Evolutionary conservation across 176 grass and related monocot species (phyloP), one percentile per base, ranked within the genome.

Genomic region (Panicum miliaceum): DNA sequence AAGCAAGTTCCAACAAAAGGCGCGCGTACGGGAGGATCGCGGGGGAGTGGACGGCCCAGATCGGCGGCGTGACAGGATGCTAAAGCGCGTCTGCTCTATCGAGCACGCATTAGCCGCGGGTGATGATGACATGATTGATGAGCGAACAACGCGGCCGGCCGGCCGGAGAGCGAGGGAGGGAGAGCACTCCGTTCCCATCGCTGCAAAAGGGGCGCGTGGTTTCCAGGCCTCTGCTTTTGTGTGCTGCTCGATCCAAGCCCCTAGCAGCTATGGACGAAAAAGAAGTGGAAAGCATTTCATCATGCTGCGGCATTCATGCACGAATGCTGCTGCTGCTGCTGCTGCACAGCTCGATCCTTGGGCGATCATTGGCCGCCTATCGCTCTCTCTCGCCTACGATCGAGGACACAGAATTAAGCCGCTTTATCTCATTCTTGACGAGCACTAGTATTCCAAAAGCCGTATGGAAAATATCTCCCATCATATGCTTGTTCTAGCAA

Each of bases 201-300:
- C 18, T n/a, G 29, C 26, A 22, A 47, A 82, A 83, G 48, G 42
- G 69, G 76, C 51, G 25, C 73, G 84, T 34, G 79, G 79, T 86
- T 86, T 90, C 79, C 74, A 86, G 84, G 52, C 73, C 83, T 79
- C 84, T 79, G 66, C 84, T 90, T 90, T 86, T 64, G 1, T 64
- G 34, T 72, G 40, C 38, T 34, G 38, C 34, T 5, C 37, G 35
- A 57, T 58, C 16, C 25, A 26, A 5, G 6, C 42, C 69, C 41
- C 13, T 64, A 64, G 56, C 56, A 62, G 69, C 62, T 52, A 51
- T 9, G 10, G 40, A 46, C 47, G 7, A 48, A 32, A 23, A 40
- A 66, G 40, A 58, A 53, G 27, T 25, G 25, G n/a, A 53, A 66
- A 4, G 47, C 26, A 59, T 59, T 59, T 9, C 56, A 59, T 9